Base-by-base conservation (phyloP, 495 filamentous ascomycete genomes). In the Penicillium riverlandense region DNA sequence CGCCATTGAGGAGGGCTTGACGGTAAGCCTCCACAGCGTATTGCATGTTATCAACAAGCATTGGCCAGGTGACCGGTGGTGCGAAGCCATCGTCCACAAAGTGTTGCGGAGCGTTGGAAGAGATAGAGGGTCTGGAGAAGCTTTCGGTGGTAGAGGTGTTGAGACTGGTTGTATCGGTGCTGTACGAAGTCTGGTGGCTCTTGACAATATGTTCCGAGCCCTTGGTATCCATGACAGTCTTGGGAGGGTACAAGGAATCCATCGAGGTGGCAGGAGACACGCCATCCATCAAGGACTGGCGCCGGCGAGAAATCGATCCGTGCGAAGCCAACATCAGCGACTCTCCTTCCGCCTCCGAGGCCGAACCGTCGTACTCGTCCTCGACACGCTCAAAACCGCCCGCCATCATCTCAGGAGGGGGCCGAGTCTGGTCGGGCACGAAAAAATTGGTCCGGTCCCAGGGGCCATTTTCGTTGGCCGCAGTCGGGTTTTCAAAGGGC, bases 371-470 rank as follows among this genome's bases (percentile, higher is more conserved):
- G 42, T 88, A 86, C 13, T 90, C 85, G 50, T 86, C 88, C 55
- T 95, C 90, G 45, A 95, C 88, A 5, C 75, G 71, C 51, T 82
- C 80, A 55, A 91, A 82, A 2, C 90, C 90, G 38, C 86, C 76
- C 12, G 86, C 88, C 79, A 95, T 85, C 66, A 95, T 72, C 65
- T 97, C 91, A n/a, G 88, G 78, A 11, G 92, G 94, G 11, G 90
- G 86, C 28, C 89, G 81, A 14, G 94, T 95, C 59, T 89, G 84
- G 41, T 95, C 88, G 29, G 90, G 90, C 50, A 95, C 80, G 53
- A 80, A 84, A 45, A 96, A 82, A 60, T 90, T 88, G 61, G 80
- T 90, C 37, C 88, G 83, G 60, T 98, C 88, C 37, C 83, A 75
- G 6, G 92, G 92, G 2, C 92, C 92, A 40, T 71, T 84, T 57